Conservation (phyloP, 176 grass and related monocot genomes). For the Dactylis glomerata region DNA sequence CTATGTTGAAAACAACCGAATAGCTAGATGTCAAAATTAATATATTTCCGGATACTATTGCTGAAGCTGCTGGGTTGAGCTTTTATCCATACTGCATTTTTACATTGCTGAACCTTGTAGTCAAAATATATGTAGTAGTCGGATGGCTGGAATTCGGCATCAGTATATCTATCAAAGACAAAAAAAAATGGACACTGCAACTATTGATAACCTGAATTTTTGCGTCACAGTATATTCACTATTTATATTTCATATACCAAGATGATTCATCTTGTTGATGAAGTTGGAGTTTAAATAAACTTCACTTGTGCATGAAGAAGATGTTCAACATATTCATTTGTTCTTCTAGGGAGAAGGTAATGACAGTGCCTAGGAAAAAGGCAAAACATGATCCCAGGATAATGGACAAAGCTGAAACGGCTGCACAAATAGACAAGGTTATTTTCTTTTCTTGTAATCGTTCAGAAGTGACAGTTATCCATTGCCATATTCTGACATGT, state of each 20-base stretch:
- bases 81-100: neutral
- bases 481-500: constrained; percentile 7
- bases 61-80: neutral
- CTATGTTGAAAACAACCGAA: neutral
- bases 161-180: neutral
- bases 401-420: constrained; percentile 71
- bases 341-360: constrained; percentile 74
- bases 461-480: neutral
- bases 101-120: neutral
- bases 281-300: neutral
- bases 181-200: neutral
- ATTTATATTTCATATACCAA: constrained; percentile 7
- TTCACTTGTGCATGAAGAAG: neutral
- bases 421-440: constrained; percentile 79
- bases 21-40: neutral
- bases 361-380: constrained; percentile 80
- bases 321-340: constrained; percentile 8
- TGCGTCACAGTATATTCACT: neutral
- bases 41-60: neutral
- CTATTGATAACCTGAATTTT: neutral
- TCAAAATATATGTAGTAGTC: neutral
- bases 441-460: neutral
- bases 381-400: constrained; percentile 53
- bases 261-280: constrained; percentile 7
- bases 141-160: neutral